Evolutionary conservation across 495 filamentous ascomycete genomes (phyloP), one percentile per base, ranked within the genome.

Genomic region (Aspergillus carlsbadensis): DNA sequence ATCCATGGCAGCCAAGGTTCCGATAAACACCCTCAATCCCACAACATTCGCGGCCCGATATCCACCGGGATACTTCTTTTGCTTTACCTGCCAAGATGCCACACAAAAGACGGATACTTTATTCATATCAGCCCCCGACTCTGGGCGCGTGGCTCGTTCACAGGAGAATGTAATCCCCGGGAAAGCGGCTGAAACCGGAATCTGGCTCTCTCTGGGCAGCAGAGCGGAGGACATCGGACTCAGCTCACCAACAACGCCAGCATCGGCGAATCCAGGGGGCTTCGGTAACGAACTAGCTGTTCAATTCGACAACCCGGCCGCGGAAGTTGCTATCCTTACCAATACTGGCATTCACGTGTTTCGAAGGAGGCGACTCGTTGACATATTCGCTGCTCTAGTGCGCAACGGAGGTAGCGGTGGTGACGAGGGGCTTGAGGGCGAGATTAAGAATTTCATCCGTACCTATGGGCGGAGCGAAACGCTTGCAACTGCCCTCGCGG

Each of bases 241-340:
- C 6, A 83, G 88, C 36, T 88, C 88, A 1, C 74, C 78, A 4
- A 80, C 86, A 14, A 90, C 90, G 39, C 79, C 82, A 14, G 89
- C 91, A 13, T 73, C 82, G 0, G 65, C 66, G n/a, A 81, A 81
- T 17, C 90, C 94, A 10, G 69, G 82, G 13, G 93, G 93, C 0
- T 98, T 96, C 64, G 92, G 92, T 15, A 99, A 99, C 62, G 94
- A 99, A 68, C 76, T 96, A 56, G 91, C 95, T 6, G 86, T 95
- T 36, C 94, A 99, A 65, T 97, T 91, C 58, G 95, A 98, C 63
- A 79, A 89, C 22, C 77, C 84, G 0, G 81, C 86, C 4, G 81
- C 87, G 10, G 92, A 98, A 62, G 83, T 96, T 49, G 95, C 92
- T 6, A 85, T 99, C 33, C 76, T 99, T 53, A 97, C 94, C 7